Conservation (phyloP, 163 green algal genomes). For the Coccomyxa subellipsoidea region DNA sequence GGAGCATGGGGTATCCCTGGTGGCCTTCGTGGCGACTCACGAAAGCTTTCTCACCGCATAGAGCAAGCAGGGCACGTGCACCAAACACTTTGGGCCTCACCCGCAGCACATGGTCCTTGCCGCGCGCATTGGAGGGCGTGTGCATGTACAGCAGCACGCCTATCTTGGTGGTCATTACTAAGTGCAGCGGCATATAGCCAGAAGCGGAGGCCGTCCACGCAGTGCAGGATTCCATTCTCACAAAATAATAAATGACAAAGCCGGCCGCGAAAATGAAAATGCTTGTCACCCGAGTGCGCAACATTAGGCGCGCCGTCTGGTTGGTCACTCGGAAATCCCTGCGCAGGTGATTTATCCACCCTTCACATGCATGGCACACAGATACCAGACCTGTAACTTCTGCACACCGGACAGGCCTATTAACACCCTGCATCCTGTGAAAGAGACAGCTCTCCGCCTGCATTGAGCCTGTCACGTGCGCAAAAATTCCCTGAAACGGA, state of each 20-base stretch:
- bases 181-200: constrained; percentile 16
- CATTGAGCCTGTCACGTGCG: too few relatives aligned
- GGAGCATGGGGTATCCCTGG: too few relatives aligned
- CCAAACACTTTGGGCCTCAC: too few relatives aligned
- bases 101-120: constrained; percentile 18
- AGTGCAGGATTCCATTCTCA: constrained; percentile 26
- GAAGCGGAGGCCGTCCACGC: constrained; percentile 14
- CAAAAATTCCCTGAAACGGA: too few relatives aligned
- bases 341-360: too few relatives aligned
- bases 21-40: too few relatives aligned
- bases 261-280: constrained; percentile 13
- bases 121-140: constrained; percentile 20
- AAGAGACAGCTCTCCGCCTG: too few relatives aligned
- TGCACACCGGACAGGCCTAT: too few relatives aligned
- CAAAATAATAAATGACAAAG: constrained; percentile 17
- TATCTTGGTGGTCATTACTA: neutral
- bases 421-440: too few relatives aligned
- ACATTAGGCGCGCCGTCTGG: constrained; percentile 4
- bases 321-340: constrained; percentile 3
- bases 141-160: constrained; percentile 18
- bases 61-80: too few relatives aligned
- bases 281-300: neutral
- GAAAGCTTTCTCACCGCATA: too few relatives aligned
- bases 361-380: too few relatives aligned
- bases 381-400: neutral